Percentiles rank a stretch among this genome's conserved stretches.
Evolutionary conservation across 805 yeast species (phyloP).

Genomic region (Yarrowia bubula): DNA sequence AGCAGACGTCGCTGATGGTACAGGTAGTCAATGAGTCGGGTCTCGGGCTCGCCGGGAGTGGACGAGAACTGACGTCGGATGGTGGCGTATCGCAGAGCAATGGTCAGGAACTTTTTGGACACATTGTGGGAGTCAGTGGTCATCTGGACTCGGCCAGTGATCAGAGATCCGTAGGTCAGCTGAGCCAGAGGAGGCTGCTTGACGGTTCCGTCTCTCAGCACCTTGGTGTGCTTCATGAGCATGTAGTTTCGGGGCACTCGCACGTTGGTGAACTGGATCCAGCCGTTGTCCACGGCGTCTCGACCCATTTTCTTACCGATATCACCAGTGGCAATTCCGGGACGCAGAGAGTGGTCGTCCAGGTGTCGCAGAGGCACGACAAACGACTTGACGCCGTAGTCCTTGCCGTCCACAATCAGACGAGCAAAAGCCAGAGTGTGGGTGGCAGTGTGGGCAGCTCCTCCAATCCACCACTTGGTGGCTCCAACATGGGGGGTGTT

Average conservation of each 20-base stretch:
- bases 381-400: constrained; percentile 89
- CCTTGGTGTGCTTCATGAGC: constrained; percentile 76
- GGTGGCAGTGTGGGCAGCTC: constrained; percentile 92
- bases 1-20: constrained; percentile 84
- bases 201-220: constrained; percentile 67
- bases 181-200: constrained; percentile 82
- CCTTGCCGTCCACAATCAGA: constrained; percentile 73
- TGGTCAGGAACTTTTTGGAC: constrained; percentile 74
- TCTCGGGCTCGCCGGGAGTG: constrained; percentile 52
- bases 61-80: constrained; percentile 81
- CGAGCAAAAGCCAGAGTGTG: constrained; percentile 83
- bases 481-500: constrained; percentile 90
- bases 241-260: constrained; percentile 78
- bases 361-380: constrained; percentile 85
- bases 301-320: constrained; percentile 96
- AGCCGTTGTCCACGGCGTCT: constrained; percentile 93
- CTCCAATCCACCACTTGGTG: constrained; percentile 99
- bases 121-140: constrained; percentile 79
- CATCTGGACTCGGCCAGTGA: constrained; percentile 89
- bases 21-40: constrained; percentile 79
- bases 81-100: constrained; percentile 84
- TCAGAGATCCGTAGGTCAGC: constrained; percentile 79
- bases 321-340: constrained; percentile 85
- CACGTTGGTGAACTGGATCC: constrained; percentile 88
- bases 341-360: constrained; percentile 60